These are phyloP conservation scores for Chlorella variabilis DNA, from an alignment of 163 green algal species.

Conservation along the genomic window DNA sequence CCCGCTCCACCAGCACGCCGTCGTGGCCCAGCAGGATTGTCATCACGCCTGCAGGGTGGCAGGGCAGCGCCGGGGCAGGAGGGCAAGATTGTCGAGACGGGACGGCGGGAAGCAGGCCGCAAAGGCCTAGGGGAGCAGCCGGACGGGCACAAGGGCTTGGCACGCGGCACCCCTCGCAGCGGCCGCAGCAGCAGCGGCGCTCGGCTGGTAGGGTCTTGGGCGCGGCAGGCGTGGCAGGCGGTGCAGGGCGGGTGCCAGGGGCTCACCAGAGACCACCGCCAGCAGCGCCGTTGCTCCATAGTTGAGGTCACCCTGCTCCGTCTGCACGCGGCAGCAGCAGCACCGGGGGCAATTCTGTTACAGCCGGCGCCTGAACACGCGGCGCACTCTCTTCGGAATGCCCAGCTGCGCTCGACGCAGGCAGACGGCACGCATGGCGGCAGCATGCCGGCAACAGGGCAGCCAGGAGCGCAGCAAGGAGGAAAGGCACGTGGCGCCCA, in stretches of 20 bases:
- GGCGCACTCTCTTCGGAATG: too few relatives aligned
- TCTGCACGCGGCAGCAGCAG: slow-evolving; percentile 5
- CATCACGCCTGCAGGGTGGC: slow-evolving; percentile 8
- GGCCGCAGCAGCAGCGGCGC: not conserved
- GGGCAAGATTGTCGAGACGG: too few relatives aligned
- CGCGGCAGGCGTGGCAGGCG: too few relatives aligned
- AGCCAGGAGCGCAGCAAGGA: too few relatives aligned
- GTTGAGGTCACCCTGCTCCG: slow-evolving; percentile 30
- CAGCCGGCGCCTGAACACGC: too few relatives aligned
- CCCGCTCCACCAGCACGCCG: slow-evolving; percentile 9
- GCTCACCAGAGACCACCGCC: not conserved
- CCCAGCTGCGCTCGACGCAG: too few relatives aligned
- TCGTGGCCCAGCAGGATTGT: slow-evolving; percentile 25
- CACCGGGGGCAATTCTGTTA: not conserved
- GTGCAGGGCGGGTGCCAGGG: not conserved
- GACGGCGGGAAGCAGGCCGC: not conserved
- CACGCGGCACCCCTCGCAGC: not conserved
- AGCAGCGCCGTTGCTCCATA: slow-evolving; percentile 33
- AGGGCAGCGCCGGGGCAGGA: not conserved
- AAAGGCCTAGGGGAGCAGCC: not conserved
- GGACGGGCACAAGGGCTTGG: not conserved
- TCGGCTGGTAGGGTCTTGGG: too few relatives aligned
- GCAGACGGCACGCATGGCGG: too few relatives aligned
- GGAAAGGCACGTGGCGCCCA: not conserved
- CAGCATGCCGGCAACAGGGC: too few relatives aligned